Base-by-base conservation (phyloP, 2,329 filamentous ascomycete species). In the Fusarium begoniae region DNA sequence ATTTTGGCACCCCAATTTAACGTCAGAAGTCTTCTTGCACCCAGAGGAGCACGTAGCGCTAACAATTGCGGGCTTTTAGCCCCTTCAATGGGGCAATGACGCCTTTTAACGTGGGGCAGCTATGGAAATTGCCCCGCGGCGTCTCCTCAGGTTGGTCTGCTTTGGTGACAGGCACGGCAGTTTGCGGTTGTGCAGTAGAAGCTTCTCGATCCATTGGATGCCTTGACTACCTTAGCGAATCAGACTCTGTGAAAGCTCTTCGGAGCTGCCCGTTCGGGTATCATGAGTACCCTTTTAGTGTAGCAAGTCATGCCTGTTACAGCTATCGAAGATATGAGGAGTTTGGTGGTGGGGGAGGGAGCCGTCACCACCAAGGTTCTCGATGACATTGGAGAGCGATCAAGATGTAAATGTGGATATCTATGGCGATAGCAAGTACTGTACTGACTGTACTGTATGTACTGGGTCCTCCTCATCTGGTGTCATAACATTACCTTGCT, bases 341-440 rank as follows among this genome's bases (percentile, higher is more conserved):
- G 57, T 35, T 15, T 17, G 32, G 48, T 69, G 66, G 54, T 35
- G 47, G 58, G 48, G 45, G 58, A 63, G 56, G 48, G 48, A 64
- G 47, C 59, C 67, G 47, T 70, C 59, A 70, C 66, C 59, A 70
- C 63, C 73, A 72, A 61, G 73, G 70, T 75, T 70, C 73, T 74
- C 35, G 50, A 69, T 44, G 59, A 20, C 43, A 62, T 47, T 53
- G 48, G 43, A 53, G 38, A 66, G 26, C 5, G 45, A 48, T 44
- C 35, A 43, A 40, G 22, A 48, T 48, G 63, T 53, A 54, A 41
- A 40, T 45, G 53, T 61, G 47, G 41, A 67, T 67, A 57, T 28
- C 11, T 38, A 59, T 59, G 43, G 56, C 56, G 40, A 45, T 69
- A 47, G 28, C 38, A 54, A 24, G 48, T 20, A 50, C 13, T 22